A percentile compares a stretch with the other conserved stretches of the same genome.
Conservation (phyloP, 345 rosid genomes). For the Odontarrhena argentea region DNA sequence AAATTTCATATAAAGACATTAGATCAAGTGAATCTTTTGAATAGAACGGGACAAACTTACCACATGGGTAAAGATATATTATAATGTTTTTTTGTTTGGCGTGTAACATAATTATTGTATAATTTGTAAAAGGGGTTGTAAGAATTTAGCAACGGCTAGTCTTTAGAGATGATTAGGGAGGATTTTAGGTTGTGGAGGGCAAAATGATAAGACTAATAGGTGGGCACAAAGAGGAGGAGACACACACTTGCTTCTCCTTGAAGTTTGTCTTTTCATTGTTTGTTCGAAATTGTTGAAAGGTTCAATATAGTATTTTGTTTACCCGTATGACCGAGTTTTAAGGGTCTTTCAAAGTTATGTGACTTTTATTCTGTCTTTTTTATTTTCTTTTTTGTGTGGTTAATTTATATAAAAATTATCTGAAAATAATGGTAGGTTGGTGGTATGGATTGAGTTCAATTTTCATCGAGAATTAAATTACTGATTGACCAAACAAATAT, state of each 20-base stretch:
- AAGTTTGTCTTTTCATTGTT: constrained; percentile 27
- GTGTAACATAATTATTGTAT: constrained; percentile 17
- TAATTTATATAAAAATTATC: too few species aligned
- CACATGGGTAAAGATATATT: constrained; percentile 29
- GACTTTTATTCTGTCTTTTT: too few species aligned
- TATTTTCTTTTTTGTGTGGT: too few species aligned
- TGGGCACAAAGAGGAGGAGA: constrained; percentile 18
- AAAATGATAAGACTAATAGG: constrained; percentile 26
- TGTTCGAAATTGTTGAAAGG: background rate
- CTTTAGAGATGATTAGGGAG: constrained; percentile 27
- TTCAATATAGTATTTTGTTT: background rate
- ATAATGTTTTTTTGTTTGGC: background rate
- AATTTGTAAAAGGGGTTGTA: background rate
- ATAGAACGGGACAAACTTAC: constrained; percentile 31
- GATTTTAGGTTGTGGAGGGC: constrained; percentile 19
- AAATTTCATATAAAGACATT: background rate
- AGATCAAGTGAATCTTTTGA: constrained; percentile 34
- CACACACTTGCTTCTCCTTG: constrained; percentile 32
- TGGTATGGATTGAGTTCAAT: too few species aligned
- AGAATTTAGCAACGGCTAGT: constrained; percentile 26
- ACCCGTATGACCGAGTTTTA: background rate
- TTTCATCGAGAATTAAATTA: too few species aligned
- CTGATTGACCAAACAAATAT: too few species aligned
- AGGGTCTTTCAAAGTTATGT: background rate
- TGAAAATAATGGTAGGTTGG: too few species aligned